A percentile compares a stretch with the other conserved stretches of the same genome.
Evolutionary conservation across 805 yeast genomes (phyloP).

Genomic region (Metschnikowia baotianmanensis): DNA sequence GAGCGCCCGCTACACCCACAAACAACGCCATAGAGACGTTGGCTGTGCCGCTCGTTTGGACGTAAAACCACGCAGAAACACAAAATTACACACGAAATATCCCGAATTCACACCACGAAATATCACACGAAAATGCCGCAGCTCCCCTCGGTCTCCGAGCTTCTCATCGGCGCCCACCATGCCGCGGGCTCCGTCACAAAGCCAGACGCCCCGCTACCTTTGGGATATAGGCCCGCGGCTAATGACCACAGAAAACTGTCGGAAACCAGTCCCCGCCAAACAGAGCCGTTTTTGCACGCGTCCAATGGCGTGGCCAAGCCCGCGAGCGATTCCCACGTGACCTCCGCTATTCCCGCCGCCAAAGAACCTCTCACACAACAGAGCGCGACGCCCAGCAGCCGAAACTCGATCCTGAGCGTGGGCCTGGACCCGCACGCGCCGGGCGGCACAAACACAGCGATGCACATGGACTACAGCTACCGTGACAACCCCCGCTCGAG

Average conservation of each 20-base stretch:
- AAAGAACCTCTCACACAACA: no score
- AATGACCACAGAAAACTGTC: background rate
- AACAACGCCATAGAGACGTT: no score
- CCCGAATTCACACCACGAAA: no score
- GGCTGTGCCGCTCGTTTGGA: no score
- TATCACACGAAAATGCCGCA: conserved; percentile 18
- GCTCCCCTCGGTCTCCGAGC: conserved; percentile 22
- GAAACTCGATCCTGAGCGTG: conserved; percentile 6
- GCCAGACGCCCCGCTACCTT: conserved; percentile 6
- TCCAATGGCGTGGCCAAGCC: background rate
- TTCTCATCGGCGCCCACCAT: conserved; percentile 20
- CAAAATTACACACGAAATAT: background rate
- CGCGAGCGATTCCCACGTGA: background rate
- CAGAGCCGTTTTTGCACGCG: conserved; percentile 3
- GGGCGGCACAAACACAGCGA: conserved; percentile 1
- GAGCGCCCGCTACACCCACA: no score
- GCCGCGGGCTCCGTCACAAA: conserved; percentile 2
- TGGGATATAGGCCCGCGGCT: background rate
- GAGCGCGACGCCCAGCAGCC: conserved; percentile 5
- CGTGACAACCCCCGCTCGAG: conserved; percentile 7
- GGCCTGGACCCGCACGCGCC: conserved; percentile 8
- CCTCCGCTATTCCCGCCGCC: background rate
- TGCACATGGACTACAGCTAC: conserved; percentile 10
- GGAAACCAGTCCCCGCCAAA: conserved; percentile 12
- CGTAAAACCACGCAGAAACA: no score